phyloP scores from a whole-genome alignment of 305 asterid genomes.

The Rubia tinctorum region DNA sequence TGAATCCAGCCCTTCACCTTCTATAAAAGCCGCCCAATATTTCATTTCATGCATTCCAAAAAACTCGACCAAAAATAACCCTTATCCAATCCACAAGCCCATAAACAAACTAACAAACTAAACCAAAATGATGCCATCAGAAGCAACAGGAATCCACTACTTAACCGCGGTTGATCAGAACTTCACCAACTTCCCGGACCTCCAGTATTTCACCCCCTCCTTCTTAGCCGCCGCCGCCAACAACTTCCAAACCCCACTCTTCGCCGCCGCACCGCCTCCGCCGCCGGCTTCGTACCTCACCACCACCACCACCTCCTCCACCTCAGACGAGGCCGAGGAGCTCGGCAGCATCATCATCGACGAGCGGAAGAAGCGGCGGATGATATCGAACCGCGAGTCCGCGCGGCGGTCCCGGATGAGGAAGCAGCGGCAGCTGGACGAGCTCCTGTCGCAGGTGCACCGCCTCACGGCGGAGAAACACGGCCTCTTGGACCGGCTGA shows the following conservation, averaged over 20 bases:
- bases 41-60: constrained; percentile 35
- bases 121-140: constrained; percentile 39
- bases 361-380: constrained; percentile 65
- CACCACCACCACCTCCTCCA: too few relatives aligned
- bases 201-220: constrained; percentile 17
- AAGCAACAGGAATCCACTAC: constrained; percentile 33
- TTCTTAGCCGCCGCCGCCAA: constrained; percentile 4
- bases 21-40: constrained; percentile 44
- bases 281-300: constrained; percentile 35
- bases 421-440: constrained; percentile 87
- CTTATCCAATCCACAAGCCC: background rate
- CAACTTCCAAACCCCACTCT: constrained; percentile 17
- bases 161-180: constrained; percentile 22
- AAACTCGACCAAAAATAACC: background rate
- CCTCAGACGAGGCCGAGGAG: constrained; percentile 74
- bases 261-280: background rate
- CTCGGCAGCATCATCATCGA: constrained; percentile 29
- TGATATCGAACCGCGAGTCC: constrained; percentile 90
- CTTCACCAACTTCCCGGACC: constrained; percentile 22
- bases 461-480: constrained; percentile 70
- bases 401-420: constrained; percentile 96
- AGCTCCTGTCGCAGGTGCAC: constrained; percentile 74
- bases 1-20: constrained; percentile 18
- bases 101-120: background rate
- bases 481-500: constrained; percentile 52